Evolutionary conservation across 1,284 basidiomycete species (phyloP), one percentile per base, ranked within the genome.

Genomic region (Ustilago curta): DNA sequence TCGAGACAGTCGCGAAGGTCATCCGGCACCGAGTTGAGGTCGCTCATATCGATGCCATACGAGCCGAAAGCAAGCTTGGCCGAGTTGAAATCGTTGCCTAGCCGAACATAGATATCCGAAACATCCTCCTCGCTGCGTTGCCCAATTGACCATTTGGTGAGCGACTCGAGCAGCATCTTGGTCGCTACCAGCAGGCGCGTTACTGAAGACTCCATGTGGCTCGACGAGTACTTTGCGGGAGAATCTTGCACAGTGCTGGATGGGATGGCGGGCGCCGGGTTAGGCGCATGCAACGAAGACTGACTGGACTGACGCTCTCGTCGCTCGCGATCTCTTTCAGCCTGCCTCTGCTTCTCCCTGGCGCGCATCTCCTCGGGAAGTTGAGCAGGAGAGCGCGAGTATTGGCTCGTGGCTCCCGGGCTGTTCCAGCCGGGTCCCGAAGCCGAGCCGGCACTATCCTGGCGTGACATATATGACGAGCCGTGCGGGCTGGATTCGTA

Each of bases 31-130:
- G 89, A 88, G 81, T 92, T 87, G 59, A 99, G 90, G 83, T 98
- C 95, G 60, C 94, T 88, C 91, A 98, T 97, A 72, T 93, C 90
- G 77, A 99, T 97, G 58, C 91, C 91, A 76, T 91, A 94, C 23
- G 89, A 88, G 11, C 89, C 89, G 85, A 99, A 99, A 1, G 95
- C 94, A 56, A 91, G 89, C 40, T 95, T 93, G 27, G 95, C 95
- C 19, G 91, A 90, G 84, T 97, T 97, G 88, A 99, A 98, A 83
- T 97, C 95, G 85, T 99, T 98, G 21, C 96, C 96, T 19, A 99
- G 88, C 50, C 91, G 90, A 57, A 99, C 97, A 85, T 99, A 99
- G 62, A 97, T 92, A 85, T 98, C 94, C 87, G 94, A 97, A 77
- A 99, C 95, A 78, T 93, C 88, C 14, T 87, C 88, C 83, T 99